These are phyloP conservation scores for Lomentospora prolificans DNA, from an alignment of 2,329 filamentous ascomycete species.

Conservation along the genomic window DNA sequence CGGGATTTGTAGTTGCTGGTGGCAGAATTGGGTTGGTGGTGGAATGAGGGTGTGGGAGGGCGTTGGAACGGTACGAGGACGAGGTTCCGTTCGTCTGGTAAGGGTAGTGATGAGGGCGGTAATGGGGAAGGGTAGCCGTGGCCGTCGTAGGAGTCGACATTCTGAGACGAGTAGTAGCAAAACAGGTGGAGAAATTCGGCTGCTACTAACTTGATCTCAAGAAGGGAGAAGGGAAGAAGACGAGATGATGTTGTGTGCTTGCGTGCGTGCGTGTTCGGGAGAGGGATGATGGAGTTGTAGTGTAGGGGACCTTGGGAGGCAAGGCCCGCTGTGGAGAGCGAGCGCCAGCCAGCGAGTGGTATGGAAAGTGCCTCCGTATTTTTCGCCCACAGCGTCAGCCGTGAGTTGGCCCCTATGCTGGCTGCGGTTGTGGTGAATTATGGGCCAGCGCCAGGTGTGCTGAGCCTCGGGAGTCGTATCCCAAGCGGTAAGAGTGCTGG, in stretches of 20 bases:
- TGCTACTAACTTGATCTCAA: background rate
- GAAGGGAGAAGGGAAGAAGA: background rate
- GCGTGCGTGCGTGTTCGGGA: background rate
- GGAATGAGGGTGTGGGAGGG: constrained; percentile 8
- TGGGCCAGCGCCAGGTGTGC: background rate
- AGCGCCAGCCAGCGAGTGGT: background rate
- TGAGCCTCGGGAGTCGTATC: background rate
- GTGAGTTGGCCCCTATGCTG: background rate
- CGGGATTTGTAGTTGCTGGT: constrained; percentile 22
- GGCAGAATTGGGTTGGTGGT: constrained; percentile 26
- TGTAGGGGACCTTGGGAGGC: background rate
- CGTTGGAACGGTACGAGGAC: constrained; percentile 20
- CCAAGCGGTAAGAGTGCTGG: background rate
- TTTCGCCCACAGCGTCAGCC: background rate
- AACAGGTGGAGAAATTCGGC: background rate
- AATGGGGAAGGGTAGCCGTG: constrained; percentile 53
- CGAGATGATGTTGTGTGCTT: background rate
- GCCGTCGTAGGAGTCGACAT: constrained; percentile 80
- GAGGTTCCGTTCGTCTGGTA: constrained; percentile 38
- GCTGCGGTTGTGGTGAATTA: background rate
- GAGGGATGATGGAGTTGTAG: background rate
- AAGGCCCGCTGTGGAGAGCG: constrained; percentile 2
- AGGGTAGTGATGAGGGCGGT: constrained; percentile 55
- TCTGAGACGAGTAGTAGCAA: constrained; percentile 15
- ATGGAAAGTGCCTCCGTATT: background rate